phyloP scores from a whole-genome alignment of 139 green algal species.

The Coccomyxa sp. region DNA sequence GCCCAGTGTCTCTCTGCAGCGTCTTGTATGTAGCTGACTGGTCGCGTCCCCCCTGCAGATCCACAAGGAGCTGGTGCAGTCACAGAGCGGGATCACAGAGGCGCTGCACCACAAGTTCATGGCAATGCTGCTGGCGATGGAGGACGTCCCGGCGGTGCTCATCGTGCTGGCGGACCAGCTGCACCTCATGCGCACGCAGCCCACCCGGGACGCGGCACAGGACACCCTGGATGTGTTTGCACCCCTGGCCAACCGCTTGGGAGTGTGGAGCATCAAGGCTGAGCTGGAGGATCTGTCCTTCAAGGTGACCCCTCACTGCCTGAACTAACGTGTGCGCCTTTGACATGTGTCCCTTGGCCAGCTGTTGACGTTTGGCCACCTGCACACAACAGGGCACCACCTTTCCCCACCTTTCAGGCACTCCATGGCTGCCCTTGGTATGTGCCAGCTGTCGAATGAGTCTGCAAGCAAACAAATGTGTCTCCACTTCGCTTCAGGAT shows the following conservation, averaged over 20 bases:
- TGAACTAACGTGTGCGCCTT: not conserved
- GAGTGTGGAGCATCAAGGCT: conserved; percentile 84
- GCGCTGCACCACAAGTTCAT: conserved; percentile 21
- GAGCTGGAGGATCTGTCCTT: conserved; percentile 92
- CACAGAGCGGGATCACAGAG: not conserved
- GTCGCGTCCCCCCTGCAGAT: conserved; percentile 5
- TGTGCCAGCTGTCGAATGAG: too few relatives aligned
- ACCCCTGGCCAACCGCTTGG: conserved; percentile 86
- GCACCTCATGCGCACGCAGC: conserved; percentile 29
- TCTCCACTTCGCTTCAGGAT: too few relatives aligned
- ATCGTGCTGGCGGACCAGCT: conserved; percentile 82
- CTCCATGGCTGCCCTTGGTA: too few relatives aligned
- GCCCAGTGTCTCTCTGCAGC: too few relatives aligned
- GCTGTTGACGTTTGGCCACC: too few relatives aligned
- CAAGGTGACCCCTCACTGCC: conserved; percentile 35
- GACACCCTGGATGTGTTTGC: conserved; percentile 83
- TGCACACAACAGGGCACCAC: not conserved
- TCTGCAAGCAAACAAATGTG: too few relatives aligned
- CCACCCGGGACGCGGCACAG: not conserved
- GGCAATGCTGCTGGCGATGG: conserved; percentile 70
- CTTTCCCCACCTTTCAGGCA: too few relatives aligned
- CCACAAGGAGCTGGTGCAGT: conserved; percentile 4
- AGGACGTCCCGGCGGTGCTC: conserved; percentile 62
- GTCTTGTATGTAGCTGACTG: not conserved
- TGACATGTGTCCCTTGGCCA: not conserved